Base-by-base conservation (phyloP, 2,329 filamentous ascomycete genomes). In the Bipolaris oryzae region DNA sequence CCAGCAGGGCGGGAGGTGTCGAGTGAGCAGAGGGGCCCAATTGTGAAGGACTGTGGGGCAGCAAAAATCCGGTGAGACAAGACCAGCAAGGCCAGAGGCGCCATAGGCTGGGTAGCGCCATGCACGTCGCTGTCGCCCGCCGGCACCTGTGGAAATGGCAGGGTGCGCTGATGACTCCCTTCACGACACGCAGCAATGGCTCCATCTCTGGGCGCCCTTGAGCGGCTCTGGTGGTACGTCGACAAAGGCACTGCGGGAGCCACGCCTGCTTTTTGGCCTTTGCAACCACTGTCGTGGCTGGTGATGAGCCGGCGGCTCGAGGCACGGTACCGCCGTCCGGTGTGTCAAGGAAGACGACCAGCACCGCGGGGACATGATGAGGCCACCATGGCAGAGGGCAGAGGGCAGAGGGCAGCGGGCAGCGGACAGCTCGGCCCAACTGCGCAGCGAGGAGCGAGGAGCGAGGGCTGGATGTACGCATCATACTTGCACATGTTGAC, bases 21-120 rank as follows among this genome's bases (percentile, higher is more conserved):
- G 39, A 45, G 51, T 52, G 39, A 45, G 25, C 53, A 44, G 55
- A 49, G 44, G 15, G 41, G 41, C 51, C 48, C 37, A 46, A 60
- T 67, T 64, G 65, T 55, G 66, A 60, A 73, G 69, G 71, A 50
- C 57, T 2, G 56, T 46, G 16, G 45, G 33, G 18, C 15, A 16
- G 16, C 16, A 21, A 62, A 46, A 57, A 63, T 71, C 72, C 72
- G 72, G 72, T 74, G 64, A 74, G 64, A 66, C 69, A 52, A 64
- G 64, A 70, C 54, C 43, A 69, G 68, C 28, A 63, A 62, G 62
- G 64, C 51, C 56, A 51, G 53, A 50, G 58, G 53, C 68, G 65
- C 67, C 64, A 65, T 60, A 42, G 20, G 57, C 56, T 60, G 61
- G 56, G 60, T 57, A 55, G 57, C 57, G 58, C 41, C 39, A 53